These are phyloP conservation scores for Simmondsia chinensis DNA, from an alignment of 148 eudicot species.

Conservation along the genomic window DNA sequence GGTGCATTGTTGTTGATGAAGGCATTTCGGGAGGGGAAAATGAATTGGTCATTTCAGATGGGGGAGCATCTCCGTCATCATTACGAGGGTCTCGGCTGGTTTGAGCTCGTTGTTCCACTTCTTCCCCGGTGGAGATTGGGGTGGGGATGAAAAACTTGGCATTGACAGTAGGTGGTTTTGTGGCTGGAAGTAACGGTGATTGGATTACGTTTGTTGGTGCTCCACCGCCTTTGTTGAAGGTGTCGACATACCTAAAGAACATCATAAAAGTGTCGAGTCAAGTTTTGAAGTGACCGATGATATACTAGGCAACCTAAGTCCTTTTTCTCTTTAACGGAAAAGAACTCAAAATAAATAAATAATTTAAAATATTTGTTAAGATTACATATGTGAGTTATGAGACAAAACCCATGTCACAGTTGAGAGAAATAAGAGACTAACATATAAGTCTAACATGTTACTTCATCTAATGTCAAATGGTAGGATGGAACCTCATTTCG, in stretches of 20 bases:
- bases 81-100: slow-evolving; percentile 14
- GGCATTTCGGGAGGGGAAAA: slow-evolving; percentile 30
- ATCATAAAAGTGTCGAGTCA: too few species aligned
- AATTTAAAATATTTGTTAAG: too few species aligned
- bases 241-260: slow-evolving; percentile 74
- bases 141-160: slow-evolving; percentile 70
- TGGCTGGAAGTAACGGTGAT: slow-evolving; percentile 49
- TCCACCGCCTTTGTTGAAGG: slow-evolving; percentile 81
- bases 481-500: too few species aligned
- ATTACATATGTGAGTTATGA: too few species aligned
- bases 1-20: slow-evolving; percentile 31
- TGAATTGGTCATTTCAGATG: slow-evolving; percentile 13
- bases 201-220: slow-evolving; percentile 48
- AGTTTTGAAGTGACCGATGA: too few species aligned
- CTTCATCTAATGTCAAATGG: too few species aligned
- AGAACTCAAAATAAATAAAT: too few species aligned
- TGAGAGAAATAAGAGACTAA: too few species aligned
- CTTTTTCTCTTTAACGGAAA: too few species aligned
- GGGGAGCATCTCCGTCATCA: slow-evolving; percentile 13
- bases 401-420: too few species aligned
- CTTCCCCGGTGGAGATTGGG: slow-evolving; percentile 29
- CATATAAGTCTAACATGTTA: too few species aligned
- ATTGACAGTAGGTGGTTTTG: slow-evolving; percentile 34
- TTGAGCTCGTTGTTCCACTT: slow-evolving; percentile 8
- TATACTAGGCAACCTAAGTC: too few species aligned